These are phyloP conservation scores for Neurospora sp. DNA, from an alignment of 495 filamentous ascomycete species.

Conservation along the genomic window DNA sequence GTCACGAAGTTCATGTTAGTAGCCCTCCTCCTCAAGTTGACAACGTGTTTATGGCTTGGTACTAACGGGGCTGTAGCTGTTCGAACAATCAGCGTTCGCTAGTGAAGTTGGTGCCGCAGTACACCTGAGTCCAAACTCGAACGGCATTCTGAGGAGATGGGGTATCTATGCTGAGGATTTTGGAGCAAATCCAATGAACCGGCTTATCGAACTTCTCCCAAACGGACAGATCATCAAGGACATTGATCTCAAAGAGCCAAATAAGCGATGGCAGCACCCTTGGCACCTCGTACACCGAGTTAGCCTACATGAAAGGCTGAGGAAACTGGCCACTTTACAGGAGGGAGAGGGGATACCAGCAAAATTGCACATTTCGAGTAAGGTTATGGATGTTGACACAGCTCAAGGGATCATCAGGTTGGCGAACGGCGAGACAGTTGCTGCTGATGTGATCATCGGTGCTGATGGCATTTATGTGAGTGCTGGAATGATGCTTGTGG, in stretches of 20 bases:
- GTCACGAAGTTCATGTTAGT: slow-evolving; percentile 42
- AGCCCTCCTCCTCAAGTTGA: not conserved
- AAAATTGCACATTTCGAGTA: slow-evolving; percentile 31
- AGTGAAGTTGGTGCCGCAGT: slow-evolving; percentile 46
- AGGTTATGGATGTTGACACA: slow-evolving; percentile 34
- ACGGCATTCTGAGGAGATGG: slow-evolving; percentile 34
- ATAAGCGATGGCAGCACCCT: slow-evolving; percentile 35
- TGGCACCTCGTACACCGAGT: slow-evolving; percentile 45
- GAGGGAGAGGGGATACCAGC: slow-evolving; percentile 30
- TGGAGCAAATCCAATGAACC: slow-evolving; percentile 21
- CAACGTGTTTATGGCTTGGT: slow-evolving; percentile 2
- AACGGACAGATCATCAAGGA: slow-evolving; percentile 17
- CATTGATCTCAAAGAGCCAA: slow-evolving; percentile 26
- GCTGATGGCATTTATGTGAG: slow-evolving; percentile 32
- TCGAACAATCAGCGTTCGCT: slow-evolving; percentile 42
- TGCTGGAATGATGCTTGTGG: not conserved
- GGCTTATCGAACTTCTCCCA: slow-evolving; percentile 25
- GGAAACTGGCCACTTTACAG: slow-evolving; percentile 28
- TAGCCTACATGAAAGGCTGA: slow-evolving; percentile 38
- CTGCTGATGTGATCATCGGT: slow-evolving; percentile 31
- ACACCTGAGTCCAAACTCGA: slow-evolving; percentile 45
- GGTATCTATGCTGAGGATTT: slow-evolving; percentile 28
- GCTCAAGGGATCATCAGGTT: slow-evolving; percentile 32
- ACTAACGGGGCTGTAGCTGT: slow-evolving; percentile 28
- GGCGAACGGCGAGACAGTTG: slow-evolving; percentile 20